These are phyloP conservation scores for Suillus bovinus DNA, from an alignment of 768 basidiomycete species.

Conservation along the genomic window DNA sequence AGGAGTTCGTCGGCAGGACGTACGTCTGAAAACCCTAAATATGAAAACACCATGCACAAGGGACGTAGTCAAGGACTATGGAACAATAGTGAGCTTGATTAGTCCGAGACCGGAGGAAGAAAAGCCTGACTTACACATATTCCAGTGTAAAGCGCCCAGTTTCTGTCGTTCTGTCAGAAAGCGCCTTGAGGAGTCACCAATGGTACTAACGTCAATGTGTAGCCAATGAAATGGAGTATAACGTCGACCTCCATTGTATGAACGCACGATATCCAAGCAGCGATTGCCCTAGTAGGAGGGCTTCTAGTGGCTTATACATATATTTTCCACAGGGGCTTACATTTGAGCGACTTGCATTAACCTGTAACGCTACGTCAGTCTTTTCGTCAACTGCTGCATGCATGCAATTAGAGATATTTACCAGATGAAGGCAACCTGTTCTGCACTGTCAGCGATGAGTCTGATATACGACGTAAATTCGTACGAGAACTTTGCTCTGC, in stretches of 20 bases:
- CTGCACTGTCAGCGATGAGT: neutral
- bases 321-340: neutral
- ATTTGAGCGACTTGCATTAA: neutral
- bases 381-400: neutral
- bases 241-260: neutral
- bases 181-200: too few relatives aligned
- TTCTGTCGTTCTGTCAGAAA: neutral
- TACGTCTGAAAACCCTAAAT: neutral
- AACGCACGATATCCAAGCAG: neutral
- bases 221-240: neutral
- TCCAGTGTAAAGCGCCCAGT: neutral
- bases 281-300: neutral
- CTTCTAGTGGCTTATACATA: too few relatives aligned
- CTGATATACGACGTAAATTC: neutral
- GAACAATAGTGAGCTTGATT: neutral
- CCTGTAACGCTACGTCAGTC: neutral
- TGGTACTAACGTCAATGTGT: neutral
- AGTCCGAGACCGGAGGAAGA: neutral
- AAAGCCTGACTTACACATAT: neutral
- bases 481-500: neutral
- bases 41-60: neutral
- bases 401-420: neutral
- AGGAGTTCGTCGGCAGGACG: neutral
- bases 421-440: constrained; percentile 3
- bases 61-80: neutral